phyloP scores from a whole-genome alignment of 2,329 filamentous ascomycete genomes.

The Thermothelomyces thermophilus region DNA sequence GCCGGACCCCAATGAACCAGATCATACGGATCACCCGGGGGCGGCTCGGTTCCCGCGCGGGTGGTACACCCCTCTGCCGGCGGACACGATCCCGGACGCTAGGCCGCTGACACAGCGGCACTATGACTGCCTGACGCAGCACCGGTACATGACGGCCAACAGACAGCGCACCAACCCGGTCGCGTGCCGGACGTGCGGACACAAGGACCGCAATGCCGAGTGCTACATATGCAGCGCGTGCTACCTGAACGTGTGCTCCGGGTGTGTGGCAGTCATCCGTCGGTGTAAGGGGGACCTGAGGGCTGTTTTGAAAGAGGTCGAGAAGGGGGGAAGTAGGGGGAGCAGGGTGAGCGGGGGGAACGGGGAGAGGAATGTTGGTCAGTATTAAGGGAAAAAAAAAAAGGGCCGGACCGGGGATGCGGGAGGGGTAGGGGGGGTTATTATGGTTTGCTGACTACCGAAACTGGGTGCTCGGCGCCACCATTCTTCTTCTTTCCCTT shows the following conservation, averaged over 20 bases:
- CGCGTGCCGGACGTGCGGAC: constrained; percentile 46
- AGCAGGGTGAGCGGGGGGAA: background rate
- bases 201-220: constrained; percentile 21
- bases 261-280: constrained; percentile 39
- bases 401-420: too few relatives aligned
- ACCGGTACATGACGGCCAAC: constrained; percentile 42
- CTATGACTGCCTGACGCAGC: constrained; percentile 42
- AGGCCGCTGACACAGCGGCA: constrained; percentile 35
- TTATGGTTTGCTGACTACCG: too few relatives aligned
- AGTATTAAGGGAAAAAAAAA: too few relatives aligned
- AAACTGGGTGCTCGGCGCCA: too few relatives aligned
- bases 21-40: constrained; percentile 22
- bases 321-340: constrained; percentile 11
- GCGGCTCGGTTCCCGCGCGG: constrained; percentile 24
- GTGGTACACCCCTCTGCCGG: constrained; percentile 26
- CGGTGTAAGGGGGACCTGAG: constrained; percentile 38
- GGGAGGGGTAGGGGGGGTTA: too few relatives aligned
- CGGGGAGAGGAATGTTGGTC: too few relatives aligned
- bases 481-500: too few relatives aligned
- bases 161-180: constrained; percentile 45
- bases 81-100: constrained; percentile 36
- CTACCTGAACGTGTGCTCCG: constrained; percentile 21
- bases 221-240: constrained; percentile 38
- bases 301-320: constrained; percentile 34
- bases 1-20: constrained; percentile 12